A percentile compares a stretch with the other conserved stretches of the same genome.
phyloP scores from a whole-genome alignment of 768 basidiomycete species.

The Mycena leptocephala region DNA sequence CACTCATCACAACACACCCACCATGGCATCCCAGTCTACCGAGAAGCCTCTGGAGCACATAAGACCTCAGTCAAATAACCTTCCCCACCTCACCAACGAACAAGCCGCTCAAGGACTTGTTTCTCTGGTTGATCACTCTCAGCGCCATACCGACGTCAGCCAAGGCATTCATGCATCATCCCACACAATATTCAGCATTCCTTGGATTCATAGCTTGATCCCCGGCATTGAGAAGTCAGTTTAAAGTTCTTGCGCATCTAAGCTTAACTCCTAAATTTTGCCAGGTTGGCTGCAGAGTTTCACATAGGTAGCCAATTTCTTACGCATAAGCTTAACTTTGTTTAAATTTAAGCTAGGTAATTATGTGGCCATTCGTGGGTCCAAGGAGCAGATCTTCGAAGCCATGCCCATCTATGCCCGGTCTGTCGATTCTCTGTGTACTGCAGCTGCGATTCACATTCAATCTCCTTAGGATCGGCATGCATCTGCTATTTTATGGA shows the following conservation, averaged over 20 bases:
- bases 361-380: slow-evolving; percentile 66
- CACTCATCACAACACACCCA: background rate
- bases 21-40: slow-evolving; percentile 23
- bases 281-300: slow-evolving; percentile 60
- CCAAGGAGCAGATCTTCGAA: slow-evolving; percentile 74
- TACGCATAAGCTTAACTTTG: too few relatives aligned
- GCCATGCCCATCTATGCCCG: slow-evolving; percentile 82
- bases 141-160: slow-evolving; percentile 54
- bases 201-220: slow-evolving; percentile 64
- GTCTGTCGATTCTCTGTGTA: slow-evolving; percentile 29
- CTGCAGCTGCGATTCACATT: background rate
- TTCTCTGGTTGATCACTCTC: slow-evolving; percentile 48
- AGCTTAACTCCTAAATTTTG: background rate
- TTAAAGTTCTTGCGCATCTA: background rate
- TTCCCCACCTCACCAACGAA: slow-evolving; percentile 19
- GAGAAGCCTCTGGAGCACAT: slow-evolving; percentile 40
- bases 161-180: slow-evolving; percentile 54
- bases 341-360: too few relatives aligned
- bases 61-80: background rate
- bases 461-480: slow-evolving; percentile 64
- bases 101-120: slow-evolving; percentile 20
- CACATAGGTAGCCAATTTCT: too few relatives aligned
- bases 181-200: slow-evolving; percentile 44
- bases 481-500: slow-evolving; percentile 85
- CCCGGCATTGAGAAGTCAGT: slow-evolving; percentile 63